Evolutionary conservation across 1,284 basidiomycete species (phyloP).

Genomic region (Rhizoctonia solani): DNA sequence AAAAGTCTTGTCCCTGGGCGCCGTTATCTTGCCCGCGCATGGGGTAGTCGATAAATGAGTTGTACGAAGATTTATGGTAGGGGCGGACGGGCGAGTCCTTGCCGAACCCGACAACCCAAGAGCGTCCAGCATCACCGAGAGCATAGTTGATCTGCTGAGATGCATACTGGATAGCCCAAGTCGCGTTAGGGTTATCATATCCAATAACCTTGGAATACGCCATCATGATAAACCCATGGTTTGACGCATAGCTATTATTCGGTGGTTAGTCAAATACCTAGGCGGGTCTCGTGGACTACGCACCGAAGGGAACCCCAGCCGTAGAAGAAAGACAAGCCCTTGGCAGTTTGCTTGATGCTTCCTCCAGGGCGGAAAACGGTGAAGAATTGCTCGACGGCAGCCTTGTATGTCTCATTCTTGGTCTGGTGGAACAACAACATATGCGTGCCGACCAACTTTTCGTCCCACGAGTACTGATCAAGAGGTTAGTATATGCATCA

Average conservation of each 20-base stretch:
- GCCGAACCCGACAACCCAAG: slow-evolving; percentile 36
- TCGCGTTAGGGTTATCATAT: slow-evolving; percentile 27
- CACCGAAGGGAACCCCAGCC: slow-evolving; percentile 34
- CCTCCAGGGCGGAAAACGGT: slow-evolving; percentile 30
- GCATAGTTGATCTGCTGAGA: slow-evolving; percentile 35
- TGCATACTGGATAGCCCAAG: slow-evolving; percentile 14
- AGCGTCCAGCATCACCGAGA: slow-evolving; percentile 34
- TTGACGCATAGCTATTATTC: slow-evolving; percentile 22
- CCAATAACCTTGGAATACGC: slow-evolving; percentile 34
- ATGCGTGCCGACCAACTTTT: slow-evolving; percentile 25
- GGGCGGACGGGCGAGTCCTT: slow-evolving; percentile 32
- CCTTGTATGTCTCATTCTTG: slow-evolving; percentile 28
- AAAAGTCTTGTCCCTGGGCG: slow-evolving; percentile 32
- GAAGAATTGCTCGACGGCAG: slow-evolving; percentile 27
- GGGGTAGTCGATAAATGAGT: slow-evolving; percentile 35
- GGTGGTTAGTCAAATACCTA: neutral
- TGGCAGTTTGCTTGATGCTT: slow-evolving; percentile 34
- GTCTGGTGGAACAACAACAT: slow-evolving; percentile 21
- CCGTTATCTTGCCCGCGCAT: slow-evolving; percentile 32
- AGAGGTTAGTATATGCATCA: neutral
- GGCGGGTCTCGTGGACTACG: neutral
- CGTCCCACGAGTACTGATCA: slow-evolving; percentile 35
- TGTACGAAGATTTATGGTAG: slow-evolving; percentile 35
- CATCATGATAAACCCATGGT: slow-evolving; percentile 33
- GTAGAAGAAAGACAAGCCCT: slow-evolving; percentile 17